These are phyloP conservation scores for Kodamaea lidongshanica DNA, from an alignment of 805 yeast species.

Conservation along the genomic window DNA sequence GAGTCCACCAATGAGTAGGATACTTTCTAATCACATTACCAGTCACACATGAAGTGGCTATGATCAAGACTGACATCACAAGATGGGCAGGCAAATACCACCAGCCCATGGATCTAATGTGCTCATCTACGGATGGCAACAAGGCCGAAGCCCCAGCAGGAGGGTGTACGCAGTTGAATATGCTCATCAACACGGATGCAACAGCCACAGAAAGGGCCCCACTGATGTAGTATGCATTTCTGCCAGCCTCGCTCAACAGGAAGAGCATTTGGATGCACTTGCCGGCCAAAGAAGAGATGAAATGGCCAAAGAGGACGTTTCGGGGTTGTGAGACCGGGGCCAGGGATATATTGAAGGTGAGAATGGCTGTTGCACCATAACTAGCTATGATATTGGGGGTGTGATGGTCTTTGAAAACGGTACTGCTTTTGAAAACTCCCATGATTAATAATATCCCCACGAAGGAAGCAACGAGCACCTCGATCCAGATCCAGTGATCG, in stretches of 20 bases:
- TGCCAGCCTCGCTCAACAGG: constrained; percentile 36
- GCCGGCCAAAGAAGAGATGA: constrained; percentile 48
- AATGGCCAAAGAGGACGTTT: constrained; percentile 51
- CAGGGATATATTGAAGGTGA: constrained; percentile 48
- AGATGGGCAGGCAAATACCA: constrained; percentile 55
- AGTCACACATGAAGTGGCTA: constrained; percentile 45
- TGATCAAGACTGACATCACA: constrained; percentile 42
- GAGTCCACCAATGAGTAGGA: constrained; percentile 59
- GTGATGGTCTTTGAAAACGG: constrained; percentile 32
- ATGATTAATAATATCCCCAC: constrained; percentile 41
- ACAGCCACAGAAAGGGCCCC: constrained; percentile 55
- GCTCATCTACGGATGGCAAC: constrained; percentile 45
- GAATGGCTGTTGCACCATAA: constrained; percentile 59
- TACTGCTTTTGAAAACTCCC: constrained; percentile 38
- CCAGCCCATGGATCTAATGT: constrained; percentile 52
- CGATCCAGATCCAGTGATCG: constrained; percentile 42
- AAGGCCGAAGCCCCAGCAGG: constrained; percentile 70
- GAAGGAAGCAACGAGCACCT: constrained; percentile 40
- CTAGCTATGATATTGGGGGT: constrained; percentile 49
- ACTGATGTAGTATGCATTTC: constrained; percentile 46
- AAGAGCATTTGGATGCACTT: constrained; percentile 51
- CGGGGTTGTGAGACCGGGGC: constrained; percentile 65
- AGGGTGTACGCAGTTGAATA: constrained; percentile 57
- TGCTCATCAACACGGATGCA: constrained; percentile 47
- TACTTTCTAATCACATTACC: constrained; percentile 50